phyloP scores from a whole-genome alignment of 352 stramenopile species.

The Phytophthora tentaculata region DNA sequence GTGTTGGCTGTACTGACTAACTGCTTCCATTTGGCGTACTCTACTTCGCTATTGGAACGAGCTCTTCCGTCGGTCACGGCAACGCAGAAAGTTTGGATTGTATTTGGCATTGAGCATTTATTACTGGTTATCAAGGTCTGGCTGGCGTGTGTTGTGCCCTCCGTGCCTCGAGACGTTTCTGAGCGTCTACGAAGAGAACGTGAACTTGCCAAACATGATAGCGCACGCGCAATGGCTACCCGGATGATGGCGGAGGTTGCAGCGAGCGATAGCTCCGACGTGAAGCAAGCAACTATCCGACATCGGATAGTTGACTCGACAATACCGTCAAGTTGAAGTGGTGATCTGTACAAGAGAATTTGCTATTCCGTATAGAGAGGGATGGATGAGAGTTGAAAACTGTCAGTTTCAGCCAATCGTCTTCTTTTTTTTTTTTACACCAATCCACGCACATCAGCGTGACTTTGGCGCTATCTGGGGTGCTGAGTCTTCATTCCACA shows the following conservation, averaged over 20 bases:
- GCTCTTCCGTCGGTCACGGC: constrained; percentile 38
- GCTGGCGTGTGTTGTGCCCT: constrained; percentile 63
- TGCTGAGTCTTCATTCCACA: constrained; percentile 3
- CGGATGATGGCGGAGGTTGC: constrained; percentile 23
- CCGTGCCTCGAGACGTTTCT: constrained; percentile 59
- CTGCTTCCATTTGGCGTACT: constrained; percentile 93
- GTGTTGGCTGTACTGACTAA: constrained; percentile 96
- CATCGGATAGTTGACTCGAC: not conserved
- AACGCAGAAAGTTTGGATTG: constrained; percentile 78
- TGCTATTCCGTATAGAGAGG: constrained; percentile 9
- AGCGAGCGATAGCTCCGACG: constrained; percentile 11
- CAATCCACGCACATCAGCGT: constrained; percentile 4
- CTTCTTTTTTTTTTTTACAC: not conserved
- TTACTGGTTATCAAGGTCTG: constrained; percentile 72
- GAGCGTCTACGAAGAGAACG: constrained; percentile 58
- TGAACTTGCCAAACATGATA: constrained; percentile 75
- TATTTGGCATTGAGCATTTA: constrained; percentile 77
- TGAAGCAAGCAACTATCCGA: constrained; percentile 11
- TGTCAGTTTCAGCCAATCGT: constrained; percentile 7
- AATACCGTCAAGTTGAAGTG: constrained; percentile 28
- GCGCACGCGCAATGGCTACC: constrained; percentile 62
- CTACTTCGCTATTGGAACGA: constrained; percentile 71
- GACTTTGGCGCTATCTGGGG: constrained; percentile 6
- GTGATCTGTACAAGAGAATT: constrained; percentile 8
- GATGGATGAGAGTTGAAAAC: not conserved